These are phyloP conservation scores for Sarocladiaceae sp. DNA, from an alignment of 2,329 filamentous ascomycete species.

Conservation along the genomic window DNA sequence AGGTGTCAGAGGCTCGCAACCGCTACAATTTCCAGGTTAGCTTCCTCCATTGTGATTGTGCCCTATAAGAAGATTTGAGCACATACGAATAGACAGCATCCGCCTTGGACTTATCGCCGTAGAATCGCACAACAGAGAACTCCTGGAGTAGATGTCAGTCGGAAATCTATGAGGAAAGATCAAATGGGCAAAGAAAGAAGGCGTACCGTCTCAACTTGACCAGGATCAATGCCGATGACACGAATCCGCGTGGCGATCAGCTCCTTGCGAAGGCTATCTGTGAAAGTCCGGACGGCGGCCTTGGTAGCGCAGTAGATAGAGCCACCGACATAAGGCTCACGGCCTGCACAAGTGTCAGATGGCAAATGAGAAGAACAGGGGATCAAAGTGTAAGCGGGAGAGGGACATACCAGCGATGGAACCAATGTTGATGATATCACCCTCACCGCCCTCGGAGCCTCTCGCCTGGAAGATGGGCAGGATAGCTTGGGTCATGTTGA, in stretches of 20 bases:
- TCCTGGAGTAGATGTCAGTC: conserved; percentile 41
- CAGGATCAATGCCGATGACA: conserved; percentile 83
- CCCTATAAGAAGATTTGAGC: not conserved
- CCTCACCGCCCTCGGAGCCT: conserved; percentile 61
- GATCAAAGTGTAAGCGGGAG: not conserved
- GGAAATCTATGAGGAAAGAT: not conserved
- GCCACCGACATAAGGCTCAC: conserved; percentile 78
- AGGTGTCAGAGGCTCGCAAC: conserved; percentile 75
- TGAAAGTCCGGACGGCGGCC: conserved; percentile 79
- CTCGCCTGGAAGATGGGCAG: conserved; percentile 74
- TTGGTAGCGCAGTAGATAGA: conserved; percentile 93
- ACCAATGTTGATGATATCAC: conserved; percentile 93
- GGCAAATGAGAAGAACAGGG: not conserved
- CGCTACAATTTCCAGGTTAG: too few species aligned
- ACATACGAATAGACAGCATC: conserved; percentile 70
- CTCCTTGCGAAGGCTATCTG: conserved; percentile 75
- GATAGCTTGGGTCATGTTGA: conserved; percentile 93
- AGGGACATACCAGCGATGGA: conserved; percentile 61
- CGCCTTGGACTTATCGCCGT: conserved; percentile 82
- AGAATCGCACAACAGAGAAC: conserved; percentile 82
- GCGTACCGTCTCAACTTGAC: conserved; percentile 79
- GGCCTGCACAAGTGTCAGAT: conserved; percentile 36
- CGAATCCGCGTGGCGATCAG: conserved; percentile 73
- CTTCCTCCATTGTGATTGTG: too few species aligned
- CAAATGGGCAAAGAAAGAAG: conserved; percentile 1